Percentiles rank a stretch among this genome's conserved stretches.
phyloP scores from a whole-genome alignment of 305 asterid genomes.

The Fraxinus paxiana region DNA sequence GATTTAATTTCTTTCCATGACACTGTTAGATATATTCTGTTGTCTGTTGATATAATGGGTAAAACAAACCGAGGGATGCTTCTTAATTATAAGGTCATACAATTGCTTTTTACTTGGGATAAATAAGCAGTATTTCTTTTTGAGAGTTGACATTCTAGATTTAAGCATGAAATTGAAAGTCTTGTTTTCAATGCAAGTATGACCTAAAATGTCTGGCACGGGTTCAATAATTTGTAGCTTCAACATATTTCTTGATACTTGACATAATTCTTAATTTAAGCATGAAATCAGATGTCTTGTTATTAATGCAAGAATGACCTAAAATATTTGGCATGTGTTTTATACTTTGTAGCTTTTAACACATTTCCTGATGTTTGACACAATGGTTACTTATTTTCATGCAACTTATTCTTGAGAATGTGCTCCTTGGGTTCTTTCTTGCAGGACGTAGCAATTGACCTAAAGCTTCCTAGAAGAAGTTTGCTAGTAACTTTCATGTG shows the following conservation, averaged over 20 bases:
- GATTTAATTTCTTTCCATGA: background rate
- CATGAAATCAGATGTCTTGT: background rate
- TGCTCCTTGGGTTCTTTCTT: slow-evolving; percentile 29
- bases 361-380: slow-evolving; percentile 4
- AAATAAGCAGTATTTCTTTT: background rate
- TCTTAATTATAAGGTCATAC: background rate
- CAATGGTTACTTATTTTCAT: slow-evolving; percentile 3
- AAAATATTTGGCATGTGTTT: background rate
- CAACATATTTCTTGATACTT: background rate
- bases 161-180: background rate
- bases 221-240: slow-evolving; percentile 2
- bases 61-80: slow-evolving; percentile 3
- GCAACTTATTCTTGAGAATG: background rate
- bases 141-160: background rate
- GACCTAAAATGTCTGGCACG: background rate
- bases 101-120: background rate
- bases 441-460: slow-evolving; percentile 61
- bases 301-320: background rate
- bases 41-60: background rate
- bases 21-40: background rate
- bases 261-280: background rate
- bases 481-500: slow-evolving; percentile 72
- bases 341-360: background rate
- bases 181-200: background rate
- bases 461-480: slow-evolving; percentile 87